Base-by-base conservation (phyloP, 129 eudicot species). In the Flaveria robusta region DNA sequence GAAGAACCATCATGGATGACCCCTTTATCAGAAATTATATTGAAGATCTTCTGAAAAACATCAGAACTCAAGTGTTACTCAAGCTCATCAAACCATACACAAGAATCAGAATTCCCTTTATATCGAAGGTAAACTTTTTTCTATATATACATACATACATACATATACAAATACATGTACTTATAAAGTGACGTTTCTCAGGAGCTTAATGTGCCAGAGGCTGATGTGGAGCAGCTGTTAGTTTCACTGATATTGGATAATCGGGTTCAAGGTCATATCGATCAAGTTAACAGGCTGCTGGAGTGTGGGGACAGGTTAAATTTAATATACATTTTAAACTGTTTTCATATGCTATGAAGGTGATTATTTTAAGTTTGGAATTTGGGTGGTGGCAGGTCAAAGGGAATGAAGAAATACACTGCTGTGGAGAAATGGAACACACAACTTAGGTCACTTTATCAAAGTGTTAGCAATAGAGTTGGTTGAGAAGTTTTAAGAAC, bases 391-490 rank as follows among this genome's bases (percentile, higher is more conserved):
- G 81, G 41, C 90, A 95, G 99, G 85, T 95, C 97, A 15, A 95
- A 89, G 88, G 99, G 99, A 62, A 86, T 83, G 89, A 88, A 87
- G 85, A 91, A 95, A 81, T 95, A 95, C 85, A 76, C 92, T 46
- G 99, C 99, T 47, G 80, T 91, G 70, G 99, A 95, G 76, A 95
- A 91, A 85, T 95, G 99, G 99, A 89, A 91, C 87, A 91, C 96
- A 16, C 96, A 89, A 79, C 95, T 95, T 13, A 89, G 81, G 73
- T 91, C 99, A 22, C 90, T 95, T 15, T 89, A 91, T 73, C 96
- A 83, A 81, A 89, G 91, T 77, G 80, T 95, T 39, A 63, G 90
- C 84, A 91, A 88, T 80, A 79, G 97, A 63, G 97, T 95, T 11
- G 85, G 90, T 83, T 93, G 91, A 93, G 79, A 74, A 60, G 68